Percentiles rank a stretch among this genome's conserved stretches.
Evolutionary conservation across 345 rosid species (phyloP).

Genomic region (Corchorus olitorius): DNA sequence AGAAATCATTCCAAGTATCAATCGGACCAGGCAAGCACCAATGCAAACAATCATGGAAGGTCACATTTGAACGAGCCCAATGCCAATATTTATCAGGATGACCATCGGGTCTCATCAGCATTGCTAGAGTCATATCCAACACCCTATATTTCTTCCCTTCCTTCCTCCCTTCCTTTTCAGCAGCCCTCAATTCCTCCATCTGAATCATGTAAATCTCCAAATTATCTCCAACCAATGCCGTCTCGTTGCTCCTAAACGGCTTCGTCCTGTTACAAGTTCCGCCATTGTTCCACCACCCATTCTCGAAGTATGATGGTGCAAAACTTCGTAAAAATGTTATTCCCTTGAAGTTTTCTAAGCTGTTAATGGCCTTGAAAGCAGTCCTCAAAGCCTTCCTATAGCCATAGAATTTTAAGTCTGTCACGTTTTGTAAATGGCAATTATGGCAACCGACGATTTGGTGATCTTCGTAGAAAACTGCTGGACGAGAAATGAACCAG

Average conservation of each 20-base stretch:
- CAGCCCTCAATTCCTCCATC: constrained; percentile 68
- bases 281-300: constrained; percentile 77
- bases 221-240: constrained; percentile 43
- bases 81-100: constrained; percentile 80
- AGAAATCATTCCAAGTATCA: constrained; percentile 78
- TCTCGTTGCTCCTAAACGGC: constrained; percentile 62
- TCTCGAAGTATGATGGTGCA: constrained; percentile 80
- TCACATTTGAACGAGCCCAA: constrained; percentile 60
- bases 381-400: constrained; percentile 66
- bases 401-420: constrained; percentile 64
- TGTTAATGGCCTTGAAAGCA: constrained; percentile 62
- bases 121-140: constrained; percentile 61
- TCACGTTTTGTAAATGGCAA: constrained; percentile 54
- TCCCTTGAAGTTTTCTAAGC: constrained; percentile 55
- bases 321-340: constrained; percentile 62
- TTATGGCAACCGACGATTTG: constrained; percentile 58
- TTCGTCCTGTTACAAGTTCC: constrained; percentile 63
- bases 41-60: constrained; percentile 74
- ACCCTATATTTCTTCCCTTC: constrained; percentile 57
- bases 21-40: constrained; percentile 97
- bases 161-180: constrained; percentile 52
- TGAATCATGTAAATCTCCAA: constrained; percentile 66
- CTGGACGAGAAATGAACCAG: constrained; percentile 70
- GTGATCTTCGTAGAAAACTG: constrained; percentile 49
- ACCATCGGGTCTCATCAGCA: constrained; percentile 77